Percentiles rank a stretch among this genome's conserved stretches.
Evolutionary conservation across 768 basidiomycete species (phyloP).

Genomic region (Boletellus ananiceps): DNA sequence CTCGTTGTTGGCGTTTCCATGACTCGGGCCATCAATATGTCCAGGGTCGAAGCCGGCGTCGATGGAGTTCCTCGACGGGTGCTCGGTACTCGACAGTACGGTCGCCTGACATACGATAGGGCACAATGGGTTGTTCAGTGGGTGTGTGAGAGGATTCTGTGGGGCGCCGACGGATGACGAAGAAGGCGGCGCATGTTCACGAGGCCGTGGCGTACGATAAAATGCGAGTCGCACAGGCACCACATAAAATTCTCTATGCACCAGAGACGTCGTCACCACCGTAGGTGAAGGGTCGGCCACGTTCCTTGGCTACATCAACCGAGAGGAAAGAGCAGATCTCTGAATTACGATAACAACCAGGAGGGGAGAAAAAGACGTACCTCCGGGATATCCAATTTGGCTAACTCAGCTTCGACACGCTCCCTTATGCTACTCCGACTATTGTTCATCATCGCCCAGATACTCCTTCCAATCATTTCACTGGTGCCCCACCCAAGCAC

Average conservation of each 20-base stretch:
- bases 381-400: conserved; percentile 15
- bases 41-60: background rate
- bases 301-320: background rate
- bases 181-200: background rate
- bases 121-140: conserved; percentile 16
- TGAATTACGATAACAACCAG: background rate
- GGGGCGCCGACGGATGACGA: background rate
- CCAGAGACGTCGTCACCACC: conserved; percentile 30
- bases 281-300: conserved; percentile 16
- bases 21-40: background rate
- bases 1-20: background rate
- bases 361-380: conserved; percentile 10
- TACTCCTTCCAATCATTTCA: conserved; percentile 48
- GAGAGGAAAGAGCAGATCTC: background rate
- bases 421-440: conserved; percentile 14
- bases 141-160: conserved; percentile 13
- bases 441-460: conserved; percentile 37
- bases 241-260: conserved; percentile 34
- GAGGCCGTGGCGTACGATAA: conserved; percentile 31
- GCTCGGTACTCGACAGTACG: conserved; percentile 9
- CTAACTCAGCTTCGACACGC: conserved; percentile 26
- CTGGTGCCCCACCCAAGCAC: conserved; percentile 60
- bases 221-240: conserved; percentile 34
- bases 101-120: conserved; percentile 31
- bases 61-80: background rate